Percentiles rank a stretch among this genome's conserved stretches.
These are phyloP conservation scores for Lasiodiplodia theobromae DNA, from an alignment of 2,329 filamentous ascomycete genomes.

Conservation along the genomic window DNA sequence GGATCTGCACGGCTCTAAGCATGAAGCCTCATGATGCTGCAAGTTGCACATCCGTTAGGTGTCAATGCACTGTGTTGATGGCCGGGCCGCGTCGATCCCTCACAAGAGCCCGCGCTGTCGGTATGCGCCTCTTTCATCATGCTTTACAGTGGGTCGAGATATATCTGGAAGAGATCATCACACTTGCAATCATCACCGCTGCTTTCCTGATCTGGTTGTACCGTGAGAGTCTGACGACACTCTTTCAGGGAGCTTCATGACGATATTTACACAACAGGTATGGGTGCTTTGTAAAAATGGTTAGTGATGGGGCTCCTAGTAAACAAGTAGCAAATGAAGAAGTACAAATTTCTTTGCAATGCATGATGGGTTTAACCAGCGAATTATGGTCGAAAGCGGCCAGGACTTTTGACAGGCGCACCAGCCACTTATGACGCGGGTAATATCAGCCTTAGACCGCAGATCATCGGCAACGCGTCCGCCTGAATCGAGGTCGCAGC, in stretches of 20 bases:
- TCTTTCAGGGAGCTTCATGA: too few species aligned
- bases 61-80: not conserved
- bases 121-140: not conserved
- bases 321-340: too few species aligned
- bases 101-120: not conserved
- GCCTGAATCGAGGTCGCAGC: not conserved
- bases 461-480: slow-evolving; percentile 25
- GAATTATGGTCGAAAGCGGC: not conserved
- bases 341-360: not conserved
- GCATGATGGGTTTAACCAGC: not conserved
- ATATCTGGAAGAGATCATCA: not conserved
- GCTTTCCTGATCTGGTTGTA: not conserved
- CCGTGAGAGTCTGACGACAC: not conserved
- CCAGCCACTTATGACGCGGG: slow-evolving; percentile 16
- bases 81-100: not conserved
- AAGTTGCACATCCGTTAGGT: not conserved
- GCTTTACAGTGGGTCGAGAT: not conserved
- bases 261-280: too few species aligned
- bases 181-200: not conserved
- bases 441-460: slow-evolving; percentile 18
- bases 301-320: too few species aligned
- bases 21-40: not conserved
- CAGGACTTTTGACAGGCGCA: not conserved
- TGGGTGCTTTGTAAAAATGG: too few species aligned
- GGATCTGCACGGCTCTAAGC: not conserved